Evolutionary conservation across 2,329 filamentous ascomycete species (phyloP).

Genomic region (Phyllosticta paracitricarpa): DNA sequence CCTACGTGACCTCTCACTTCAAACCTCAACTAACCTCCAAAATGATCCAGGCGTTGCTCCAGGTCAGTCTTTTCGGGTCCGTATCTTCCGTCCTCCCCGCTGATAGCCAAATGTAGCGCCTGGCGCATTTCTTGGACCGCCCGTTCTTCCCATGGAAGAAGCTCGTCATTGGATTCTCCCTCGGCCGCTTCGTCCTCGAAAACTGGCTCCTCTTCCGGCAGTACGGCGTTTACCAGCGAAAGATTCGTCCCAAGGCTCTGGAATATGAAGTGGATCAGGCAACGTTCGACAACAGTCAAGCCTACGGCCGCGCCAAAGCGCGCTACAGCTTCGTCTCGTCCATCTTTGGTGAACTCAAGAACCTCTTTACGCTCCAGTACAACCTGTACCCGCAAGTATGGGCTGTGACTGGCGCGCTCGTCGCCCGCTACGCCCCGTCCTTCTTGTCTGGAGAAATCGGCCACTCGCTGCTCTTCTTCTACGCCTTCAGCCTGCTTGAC

Average conservation of each 20-base stretch:
- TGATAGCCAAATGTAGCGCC: slow-evolving; percentile 37
- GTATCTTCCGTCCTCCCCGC: not conserved
- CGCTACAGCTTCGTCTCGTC: slow-evolving; percentile 74
- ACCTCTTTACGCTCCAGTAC: slow-evolving; percentile 78
- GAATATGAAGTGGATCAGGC: slow-evolving; percentile 79
- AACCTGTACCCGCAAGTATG: slow-evolving; percentile 88
- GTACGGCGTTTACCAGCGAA: slow-evolving; percentile 74
- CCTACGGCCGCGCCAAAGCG: slow-evolving; percentile 91
- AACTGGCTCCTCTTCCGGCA: slow-evolving; percentile 82
- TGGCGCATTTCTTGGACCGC: slow-evolving; percentile 79
- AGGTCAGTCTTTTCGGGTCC: not conserved
- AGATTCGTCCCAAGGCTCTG: slow-evolving; percentile 73
- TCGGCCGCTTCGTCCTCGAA: slow-evolving; percentile 86
- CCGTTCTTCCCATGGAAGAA: slow-evolving; percentile 96
- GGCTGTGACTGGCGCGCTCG: slow-evolving; percentile 65
- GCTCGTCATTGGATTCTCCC: slow-evolving; percentile 85
- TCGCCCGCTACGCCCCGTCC: slow-evolving; percentile 63
- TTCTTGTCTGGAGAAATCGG: slow-evolving; percentile 86
- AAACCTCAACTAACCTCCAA: not conserved
- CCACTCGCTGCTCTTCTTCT: slow-evolving; percentile 86
- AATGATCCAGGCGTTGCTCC: slow-evolving; percentile 12
- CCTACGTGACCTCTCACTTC: not conserved
- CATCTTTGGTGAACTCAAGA: slow-evolving; percentile 80
- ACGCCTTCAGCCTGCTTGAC: slow-evolving; percentile 74
- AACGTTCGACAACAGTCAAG: slow-evolving; percentile 90